A percentile compares a stretch with the other conserved stretches of the same genome.
These are phyloP conservation scores for Cryomyces minteri DNA, from an alignment of 495 filamentous ascomycete genomes.

Conservation along the genomic window DNA sequence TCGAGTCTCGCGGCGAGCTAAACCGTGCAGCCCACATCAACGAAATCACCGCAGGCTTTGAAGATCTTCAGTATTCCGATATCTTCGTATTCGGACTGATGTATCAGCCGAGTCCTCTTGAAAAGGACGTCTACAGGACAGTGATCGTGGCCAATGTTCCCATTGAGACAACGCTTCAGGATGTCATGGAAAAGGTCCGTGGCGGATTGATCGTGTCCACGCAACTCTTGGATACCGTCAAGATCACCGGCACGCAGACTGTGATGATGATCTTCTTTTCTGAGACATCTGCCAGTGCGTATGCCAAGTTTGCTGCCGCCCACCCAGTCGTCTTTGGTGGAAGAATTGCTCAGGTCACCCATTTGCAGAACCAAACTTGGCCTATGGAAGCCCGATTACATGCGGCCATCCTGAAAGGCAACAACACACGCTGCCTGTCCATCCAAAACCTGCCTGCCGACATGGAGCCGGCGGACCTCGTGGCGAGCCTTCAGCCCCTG, in stretches of 20 bases:
- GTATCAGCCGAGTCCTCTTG: neutral
- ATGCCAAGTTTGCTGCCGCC: neutral
- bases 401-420: too few species aligned
- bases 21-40: too few species aligned
- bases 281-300: neutral
- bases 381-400: neutral
- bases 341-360: neutral
- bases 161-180: neutral
- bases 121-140: neutral
- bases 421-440: too few species aligned
- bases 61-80: neutral
- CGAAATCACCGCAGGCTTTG: too few species aligned
- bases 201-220: neutral
- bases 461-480: too few species aligned
- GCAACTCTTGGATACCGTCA: neutral
- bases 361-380: neutral
- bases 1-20: too few species aligned
- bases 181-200: neutral
- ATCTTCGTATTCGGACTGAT: neutral
- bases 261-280: neutral
- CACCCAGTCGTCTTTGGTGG: neutral
- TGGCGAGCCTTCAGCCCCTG: too few species aligned
- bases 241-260: neutral
- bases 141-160: neutral
- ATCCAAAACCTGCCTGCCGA: too few species aligned